Percentiles rank a stretch among this genome's conserved stretches.
Conservation (phyloP, 176 grass and related monocot species). For the Eleusine indica region DNA sequence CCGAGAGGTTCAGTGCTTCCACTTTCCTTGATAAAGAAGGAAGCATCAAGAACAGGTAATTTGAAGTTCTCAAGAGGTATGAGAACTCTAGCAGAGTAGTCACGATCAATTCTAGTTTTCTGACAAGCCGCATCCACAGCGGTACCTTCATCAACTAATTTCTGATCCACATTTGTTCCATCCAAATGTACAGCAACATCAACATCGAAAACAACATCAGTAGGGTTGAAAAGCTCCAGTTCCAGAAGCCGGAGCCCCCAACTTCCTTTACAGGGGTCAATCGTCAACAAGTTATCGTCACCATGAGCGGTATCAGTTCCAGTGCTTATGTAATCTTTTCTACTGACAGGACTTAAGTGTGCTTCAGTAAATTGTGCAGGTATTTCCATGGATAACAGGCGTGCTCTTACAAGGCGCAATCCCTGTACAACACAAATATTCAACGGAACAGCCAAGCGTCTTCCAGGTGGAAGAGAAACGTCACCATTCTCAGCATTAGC, state of each 20-base stretch:
- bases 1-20: slow-evolving; percentile 48
- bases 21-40: slow-evolving; percentile 75
- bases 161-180: slow-evolving; percentile 44
- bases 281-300: slow-evolving; percentile 63
- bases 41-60: slow-evolving; percentile 88
- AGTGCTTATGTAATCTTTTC: slow-evolving; percentile 42
- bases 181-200: slow-evolving; percentile 81
- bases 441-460: slow-evolving; percentile 78
- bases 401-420: slow-evolving; percentile 83
- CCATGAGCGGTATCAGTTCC: slow-evolving; percentile 34
- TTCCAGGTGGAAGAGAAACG: slow-evolving; percentile 77
- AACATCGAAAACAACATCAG: slow-evolving; percentile 95
- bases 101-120: slow-evolving; percentile 93
- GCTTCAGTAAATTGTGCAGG: slow-evolving; percentile 68
- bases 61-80: slow-evolving; percentile 97
- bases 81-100: slow-evolving; percentile 94
- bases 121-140: slow-evolving; percentile 52
- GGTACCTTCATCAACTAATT: slow-evolving; percentile 31
- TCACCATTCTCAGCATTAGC: slow-evolving; percentile 35
- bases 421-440: slow-evolving; percentile 94
- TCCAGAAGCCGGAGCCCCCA: slow-evolving; percentile 92
- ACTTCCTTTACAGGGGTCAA: slow-evolving; percentile 90
- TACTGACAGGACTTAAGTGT: slow-evolving; percentile 42
- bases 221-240: slow-evolving; percentile 93
- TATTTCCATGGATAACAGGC: slow-evolving; percentile 94